These are phyloP conservation scores for Conticribra weissflogii DNA, from an alignment of 108 stramenopile genomes.

Conservation along the genomic window DNA sequence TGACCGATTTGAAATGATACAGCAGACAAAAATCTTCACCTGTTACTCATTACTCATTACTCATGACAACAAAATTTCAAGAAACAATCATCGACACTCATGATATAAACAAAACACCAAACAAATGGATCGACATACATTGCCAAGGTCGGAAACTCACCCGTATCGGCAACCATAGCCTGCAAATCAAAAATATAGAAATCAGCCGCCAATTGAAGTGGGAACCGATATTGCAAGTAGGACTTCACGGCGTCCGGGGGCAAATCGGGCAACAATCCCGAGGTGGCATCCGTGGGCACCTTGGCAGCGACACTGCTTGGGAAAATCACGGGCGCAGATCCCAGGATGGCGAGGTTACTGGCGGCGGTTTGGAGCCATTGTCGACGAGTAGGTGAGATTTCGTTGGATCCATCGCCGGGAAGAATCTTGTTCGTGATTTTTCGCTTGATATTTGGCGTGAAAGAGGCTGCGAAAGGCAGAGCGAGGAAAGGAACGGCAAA, in stretches of 20 bases:
- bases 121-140: neutral
- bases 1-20: neutral
- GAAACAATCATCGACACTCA: neutral
- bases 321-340: neutral
- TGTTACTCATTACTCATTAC: neutral
- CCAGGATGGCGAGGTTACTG: neutral
- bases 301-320: neutral
- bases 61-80: neutral
- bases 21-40: neutral
- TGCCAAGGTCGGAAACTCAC: neutral
- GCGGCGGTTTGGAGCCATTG: neutral
- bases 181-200: constrained; percentile 81
- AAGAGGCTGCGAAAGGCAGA: too few species aligned
- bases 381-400: too few species aligned
- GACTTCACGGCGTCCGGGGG: constrained; percentile 73
- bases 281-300: constrained; percentile 16
- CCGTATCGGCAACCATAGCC: constrained; percentile 59
- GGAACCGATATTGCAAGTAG: constrained; percentile 79
- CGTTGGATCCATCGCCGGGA: too few species aligned
- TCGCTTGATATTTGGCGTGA: too few species aligned
- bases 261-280: constrained; percentile 61
- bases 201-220: constrained; percentile 77
- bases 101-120: neutral
- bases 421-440: too few species aligned
- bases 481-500: too few species aligned